These are phyloP conservation scores for Geotrichum reessii DNA, from an alignment of 1,139 yeast species.

Conservation along the genomic window DNA sequence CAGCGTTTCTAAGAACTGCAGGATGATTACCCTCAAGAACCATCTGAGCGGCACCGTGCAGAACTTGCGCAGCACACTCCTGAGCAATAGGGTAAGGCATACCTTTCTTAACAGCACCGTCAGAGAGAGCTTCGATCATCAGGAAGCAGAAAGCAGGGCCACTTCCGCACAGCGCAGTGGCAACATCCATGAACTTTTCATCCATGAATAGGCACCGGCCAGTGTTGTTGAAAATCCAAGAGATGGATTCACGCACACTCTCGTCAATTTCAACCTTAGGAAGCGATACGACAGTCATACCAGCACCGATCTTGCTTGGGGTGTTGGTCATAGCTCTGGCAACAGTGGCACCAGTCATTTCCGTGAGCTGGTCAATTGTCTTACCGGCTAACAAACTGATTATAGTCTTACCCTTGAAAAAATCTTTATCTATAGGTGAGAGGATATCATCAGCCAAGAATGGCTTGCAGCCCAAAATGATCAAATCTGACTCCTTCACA, in stretches of 20 bases:
- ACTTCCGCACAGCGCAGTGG: slow-evolving; percentile 91
- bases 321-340: slow-evolving; percentile 98
- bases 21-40: slow-evolving; percentile 76
- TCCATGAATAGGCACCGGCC: slow-evolving; percentile 41
- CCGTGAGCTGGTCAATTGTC: slow-evolving; percentile 63
- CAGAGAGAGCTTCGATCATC: slow-evolving; percentile 87
- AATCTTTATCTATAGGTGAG: slow-evolving; percentile 37
- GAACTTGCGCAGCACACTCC: slow-evolving; percentile 89
- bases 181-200: slow-evolving; percentile 90
- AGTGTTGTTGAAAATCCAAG: slow-evolving; percentile 59
- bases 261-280: slow-evolving; percentile 40
- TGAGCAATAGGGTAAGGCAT: slow-evolving; percentile 79
- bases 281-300: slow-evolving; percentile 76
- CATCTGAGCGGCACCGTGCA: slow-evolving; percentile 96
- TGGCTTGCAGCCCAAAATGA: slow-evolving; percentile 85
- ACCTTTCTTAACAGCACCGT: slow-evolving; percentile 94
- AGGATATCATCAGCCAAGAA: slow-evolving; percentile 62
- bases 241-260: slow-evolving; percentile 47
- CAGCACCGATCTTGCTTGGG: slow-evolving; percentile 84
- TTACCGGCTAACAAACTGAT: slow-evolving; percentile 90
- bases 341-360: slow-evolving; percentile 48
- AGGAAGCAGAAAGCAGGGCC: slow-evolving; percentile 93
- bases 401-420: slow-evolving; percentile 53
- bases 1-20: slow-evolving; percentile 79
- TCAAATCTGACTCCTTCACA: slow-evolving; percentile 57